phyloP scores from a whole-genome alignment of 2,329 filamentous ascomycete species.

The Coniella lustricola region DNA sequence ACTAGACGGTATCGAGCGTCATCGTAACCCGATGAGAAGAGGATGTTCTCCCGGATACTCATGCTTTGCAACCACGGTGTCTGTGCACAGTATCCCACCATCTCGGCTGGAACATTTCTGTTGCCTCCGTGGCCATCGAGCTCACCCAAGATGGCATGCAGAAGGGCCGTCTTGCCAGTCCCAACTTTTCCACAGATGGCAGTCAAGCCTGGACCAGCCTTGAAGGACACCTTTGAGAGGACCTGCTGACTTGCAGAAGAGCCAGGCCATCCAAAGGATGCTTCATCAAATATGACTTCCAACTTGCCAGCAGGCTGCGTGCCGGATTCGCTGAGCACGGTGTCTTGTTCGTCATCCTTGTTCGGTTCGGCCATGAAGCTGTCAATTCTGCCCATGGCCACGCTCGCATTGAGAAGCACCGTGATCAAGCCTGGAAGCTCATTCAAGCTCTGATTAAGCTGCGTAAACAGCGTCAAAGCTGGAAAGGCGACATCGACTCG shows the following conservation, averaged over 20 bases:
- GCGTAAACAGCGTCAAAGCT: constrained; percentile 70
- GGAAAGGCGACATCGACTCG: constrained; percentile 81
- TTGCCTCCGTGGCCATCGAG: constrained; percentile 57
- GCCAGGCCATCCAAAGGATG: constrained; percentile 76
- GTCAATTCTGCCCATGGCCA: constrained; percentile 76
- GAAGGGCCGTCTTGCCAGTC: constrained; percentile 53
- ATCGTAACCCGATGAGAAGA: constrained; percentile 53
- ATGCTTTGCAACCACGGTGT: constrained; percentile 60
- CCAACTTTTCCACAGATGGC: constrained; percentile 54
- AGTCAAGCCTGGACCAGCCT: constrained; percentile 43
- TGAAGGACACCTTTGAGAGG: constrained; percentile 38
- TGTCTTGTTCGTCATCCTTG: constrained; percentile 47
- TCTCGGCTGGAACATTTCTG: constrained; percentile 39
- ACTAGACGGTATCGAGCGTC: constrained; percentile 49
- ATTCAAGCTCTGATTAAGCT: constrained; percentile 66
- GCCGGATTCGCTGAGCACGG: constrained; percentile 21
- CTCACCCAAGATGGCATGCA: constrained; percentile 53
- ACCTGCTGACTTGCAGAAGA: constrained; percentile 39
- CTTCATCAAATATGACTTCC: constrained; percentile 50
- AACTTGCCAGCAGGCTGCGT: constrained; percentile 20
- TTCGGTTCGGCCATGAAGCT: constrained; percentile 82
- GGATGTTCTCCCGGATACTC: constrained; percentile 57
- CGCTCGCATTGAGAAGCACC: constrained; percentile 70
- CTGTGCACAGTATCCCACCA: constrained; percentile 51
- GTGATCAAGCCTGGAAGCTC: constrained; percentile 72